Evolutionary conservation across 2,329 filamentous ascomycete genomes (phyloP).

Genomic region (Penicillium palitans): DNA sequence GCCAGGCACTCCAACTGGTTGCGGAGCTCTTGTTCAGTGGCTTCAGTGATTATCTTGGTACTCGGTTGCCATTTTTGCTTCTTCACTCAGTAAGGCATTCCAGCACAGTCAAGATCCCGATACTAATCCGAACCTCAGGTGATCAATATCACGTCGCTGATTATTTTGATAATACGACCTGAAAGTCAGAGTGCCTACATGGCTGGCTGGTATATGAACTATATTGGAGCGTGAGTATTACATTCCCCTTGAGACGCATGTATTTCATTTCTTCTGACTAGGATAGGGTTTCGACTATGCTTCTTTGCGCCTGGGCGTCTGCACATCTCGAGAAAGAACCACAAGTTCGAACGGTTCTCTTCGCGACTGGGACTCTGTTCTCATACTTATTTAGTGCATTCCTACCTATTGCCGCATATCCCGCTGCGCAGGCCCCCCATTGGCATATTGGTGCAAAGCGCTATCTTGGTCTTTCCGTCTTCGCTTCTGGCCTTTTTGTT

Average conservation of each 20-base stretch:
- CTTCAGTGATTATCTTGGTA: not conserved
- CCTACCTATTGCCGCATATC: not conserved
- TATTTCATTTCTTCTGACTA: not conserved
- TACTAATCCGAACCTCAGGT: not conserved
- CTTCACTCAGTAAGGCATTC: not conserved
- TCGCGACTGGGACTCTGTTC: not conserved
- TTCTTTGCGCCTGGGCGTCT: not conserved
- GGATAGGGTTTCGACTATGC: not conserved
- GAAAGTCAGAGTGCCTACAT: not conserved
- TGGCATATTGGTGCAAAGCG: not conserved
- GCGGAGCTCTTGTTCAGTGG: not conserved
- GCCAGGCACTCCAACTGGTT: not conserved
- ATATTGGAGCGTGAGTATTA: not conserved
- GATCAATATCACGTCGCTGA: not conserved
- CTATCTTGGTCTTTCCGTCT: not conserved
- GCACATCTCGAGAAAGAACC: not conserved
- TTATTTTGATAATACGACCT: not conserved
- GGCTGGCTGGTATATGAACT: not conserved
- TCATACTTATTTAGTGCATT: not conserved
- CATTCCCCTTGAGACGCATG: not conserved
- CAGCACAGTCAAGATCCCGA: not conserved
- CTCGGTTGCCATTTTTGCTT: not conserved
- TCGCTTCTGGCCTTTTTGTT: not conserved
- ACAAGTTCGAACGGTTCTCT: not conserved
- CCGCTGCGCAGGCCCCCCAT: not conserved